Percentiles rank a stretch among this genome's conserved stretches.
phyloP scores from a whole-genome alignment of 129 eudicot genomes.

The Glebionis coronaria region DNA sequence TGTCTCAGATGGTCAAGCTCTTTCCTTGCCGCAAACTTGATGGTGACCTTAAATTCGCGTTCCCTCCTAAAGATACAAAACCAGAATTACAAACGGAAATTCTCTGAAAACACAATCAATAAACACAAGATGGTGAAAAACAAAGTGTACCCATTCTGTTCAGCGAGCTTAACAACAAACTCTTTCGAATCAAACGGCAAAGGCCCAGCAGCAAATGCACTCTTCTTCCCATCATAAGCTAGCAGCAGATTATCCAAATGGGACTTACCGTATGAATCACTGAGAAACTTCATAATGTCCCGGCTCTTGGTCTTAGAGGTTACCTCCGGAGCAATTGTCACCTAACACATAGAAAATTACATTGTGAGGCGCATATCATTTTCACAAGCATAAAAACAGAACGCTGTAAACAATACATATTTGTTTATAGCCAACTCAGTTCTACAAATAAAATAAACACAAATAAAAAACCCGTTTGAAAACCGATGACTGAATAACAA shows the following conservation, averaged over 20 bases:
- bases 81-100: background rate
- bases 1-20: conserved; percentile 46
- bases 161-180: background rate
- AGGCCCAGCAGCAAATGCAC: conserved; percentile 6
- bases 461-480: no score
- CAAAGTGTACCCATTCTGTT: background rate
- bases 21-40: conserved; percentile 57
- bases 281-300: background rate
- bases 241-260: background rate
- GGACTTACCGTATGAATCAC: background rate
- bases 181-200: background rate
- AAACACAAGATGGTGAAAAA: background rate
- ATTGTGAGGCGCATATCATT: background rate
- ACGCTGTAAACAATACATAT: no score
- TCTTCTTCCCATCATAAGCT: background rate
- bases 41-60: conserved; percentile 45
- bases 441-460: background rate
- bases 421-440: no score
- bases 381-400: no score
- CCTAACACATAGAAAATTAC: background rate
- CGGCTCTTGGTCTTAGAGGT: background rate
- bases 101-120: background rate
- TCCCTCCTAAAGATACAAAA: conserved; percentile 31
- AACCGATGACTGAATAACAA: no score
- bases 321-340: background rate